phyloP scores from a whole-genome alignment of 2,329 filamentous ascomycete species.

The Sporothrix schenckii region DNA sequence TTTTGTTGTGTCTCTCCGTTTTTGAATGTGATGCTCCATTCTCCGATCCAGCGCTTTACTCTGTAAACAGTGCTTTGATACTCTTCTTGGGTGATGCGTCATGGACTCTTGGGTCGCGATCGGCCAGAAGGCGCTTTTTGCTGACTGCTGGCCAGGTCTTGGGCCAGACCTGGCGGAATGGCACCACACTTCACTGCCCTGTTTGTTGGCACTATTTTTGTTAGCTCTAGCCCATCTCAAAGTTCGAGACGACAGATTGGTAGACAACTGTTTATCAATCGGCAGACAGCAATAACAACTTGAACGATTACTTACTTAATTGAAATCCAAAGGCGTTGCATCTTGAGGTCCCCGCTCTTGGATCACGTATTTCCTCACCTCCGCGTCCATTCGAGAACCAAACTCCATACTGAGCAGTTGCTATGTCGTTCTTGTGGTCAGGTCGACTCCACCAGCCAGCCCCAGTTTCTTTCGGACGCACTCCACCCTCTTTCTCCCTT shows the following conservation, averaged over 20 bases:
- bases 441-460: neutral
- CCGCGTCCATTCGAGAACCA: no score
- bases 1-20: neutral
- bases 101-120: constrained; percentile 8
- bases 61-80: neutral
- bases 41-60: no score
- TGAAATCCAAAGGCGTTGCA: no score
- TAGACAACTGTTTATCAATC: neutral
- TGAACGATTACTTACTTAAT: no score
- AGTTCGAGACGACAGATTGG: neutral
- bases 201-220: constrained; percentile 4
- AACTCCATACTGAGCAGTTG: no score
- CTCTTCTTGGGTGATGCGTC: constrained; percentile 22
- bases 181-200: neutral
- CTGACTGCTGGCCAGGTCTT: neutral
- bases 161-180: neutral
- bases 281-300: neutral
- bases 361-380: no score
- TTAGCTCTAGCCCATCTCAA: neutral
- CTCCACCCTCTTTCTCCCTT: constrained; percentile 12
- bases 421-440: no score
- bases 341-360: no score
- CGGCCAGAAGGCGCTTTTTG: neutral
- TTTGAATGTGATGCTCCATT: neutral
- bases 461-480: constrained; percentile 1